phyloP scores from a whole-genome alignment of 164 flowering plant genomes.

The Nelumbo lutea region DNA sequence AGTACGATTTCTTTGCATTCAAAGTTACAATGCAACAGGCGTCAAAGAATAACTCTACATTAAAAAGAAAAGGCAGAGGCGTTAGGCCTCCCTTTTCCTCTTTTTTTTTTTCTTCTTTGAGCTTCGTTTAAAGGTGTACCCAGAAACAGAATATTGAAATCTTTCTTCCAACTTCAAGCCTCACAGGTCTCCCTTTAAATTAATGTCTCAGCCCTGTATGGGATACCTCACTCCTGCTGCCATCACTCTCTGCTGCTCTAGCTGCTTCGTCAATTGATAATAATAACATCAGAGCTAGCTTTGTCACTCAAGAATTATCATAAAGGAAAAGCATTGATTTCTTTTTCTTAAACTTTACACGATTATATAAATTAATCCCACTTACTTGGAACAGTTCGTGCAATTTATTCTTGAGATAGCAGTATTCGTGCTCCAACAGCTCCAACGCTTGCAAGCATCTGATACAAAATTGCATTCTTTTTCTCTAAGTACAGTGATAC shows the following conservation, averaged over 20 bases:
- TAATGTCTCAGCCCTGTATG: slow-evolving; percentile 13
- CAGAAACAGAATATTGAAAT: too few species aligned
- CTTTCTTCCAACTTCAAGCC: too few species aligned
- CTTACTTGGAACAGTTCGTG: slow-evolving; percentile 80
- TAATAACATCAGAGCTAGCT: background rate
- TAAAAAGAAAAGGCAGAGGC: background rate
- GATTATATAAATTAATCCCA: background rate
- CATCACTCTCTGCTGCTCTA: slow-evolving; percentile 75
- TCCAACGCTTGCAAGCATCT: slow-evolving; percentile 82
- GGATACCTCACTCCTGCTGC: slow-evolving; percentile 80
- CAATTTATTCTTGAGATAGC: slow-evolving; percentile 79
- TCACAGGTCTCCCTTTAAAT: too few species aligned
- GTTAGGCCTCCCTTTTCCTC: background rate
- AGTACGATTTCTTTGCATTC: background rate
- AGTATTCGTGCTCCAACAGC: slow-evolving; percentile 76
- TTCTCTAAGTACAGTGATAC: too few species aligned
- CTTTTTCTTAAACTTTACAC: background rate
- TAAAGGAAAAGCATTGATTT: background rate
- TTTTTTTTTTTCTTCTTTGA: background rate
- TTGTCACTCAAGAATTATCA: background rate
- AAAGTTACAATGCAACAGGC: background rate
- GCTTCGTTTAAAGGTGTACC: background rate
- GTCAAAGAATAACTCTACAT: background rate
- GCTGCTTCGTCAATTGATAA: slow-evolving; percentile 28
- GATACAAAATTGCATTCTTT: background rate